phyloP scores from a whole-genome alignment of 495 filamentous ascomycete genomes.

The Trichoderma virens region DNA sequence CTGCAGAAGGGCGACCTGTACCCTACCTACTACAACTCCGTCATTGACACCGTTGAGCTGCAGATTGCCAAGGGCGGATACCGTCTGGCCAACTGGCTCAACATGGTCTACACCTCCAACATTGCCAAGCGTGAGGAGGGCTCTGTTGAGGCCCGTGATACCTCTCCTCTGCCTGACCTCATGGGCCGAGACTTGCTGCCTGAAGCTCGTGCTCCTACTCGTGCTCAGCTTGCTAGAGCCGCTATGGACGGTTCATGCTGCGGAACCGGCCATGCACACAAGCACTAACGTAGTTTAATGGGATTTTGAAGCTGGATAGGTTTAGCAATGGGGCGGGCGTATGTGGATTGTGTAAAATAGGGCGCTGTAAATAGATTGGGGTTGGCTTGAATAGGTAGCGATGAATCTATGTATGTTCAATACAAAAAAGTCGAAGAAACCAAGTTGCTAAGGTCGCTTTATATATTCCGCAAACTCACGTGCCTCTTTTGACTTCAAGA shows the following conservation, averaged over 20 bases:
- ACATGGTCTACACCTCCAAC: slow-evolving; percentile 16
- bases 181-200: slow-evolving; percentile 3
- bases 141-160: not conserved
- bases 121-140: not conserved
- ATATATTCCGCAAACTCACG: no score
- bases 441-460: no score
- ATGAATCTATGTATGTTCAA: no score
- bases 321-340: no score
- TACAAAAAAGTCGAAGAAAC: no score
- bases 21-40: slow-evolving; percentile 44
- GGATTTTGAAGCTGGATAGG: not conserved
- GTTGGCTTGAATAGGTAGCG: no score
- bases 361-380: no score
- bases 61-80: slow-evolving; percentile 60
- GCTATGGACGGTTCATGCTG: not conserved
- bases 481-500: no score
- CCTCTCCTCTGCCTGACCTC: not conserved
- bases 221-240: not conserved
- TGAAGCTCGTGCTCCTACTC: not conserved
- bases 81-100: slow-evolving; percentile 31
- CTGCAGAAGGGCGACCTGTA: slow-evolving; percentile 43
- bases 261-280: not conserved
- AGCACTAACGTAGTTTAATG: not conserved
- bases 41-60: slow-evolving; percentile 46
- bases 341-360: no score